Conservation (phyloP, 768 basidiomycete genomes). For the Kwoniella dendrophila region DNA sequence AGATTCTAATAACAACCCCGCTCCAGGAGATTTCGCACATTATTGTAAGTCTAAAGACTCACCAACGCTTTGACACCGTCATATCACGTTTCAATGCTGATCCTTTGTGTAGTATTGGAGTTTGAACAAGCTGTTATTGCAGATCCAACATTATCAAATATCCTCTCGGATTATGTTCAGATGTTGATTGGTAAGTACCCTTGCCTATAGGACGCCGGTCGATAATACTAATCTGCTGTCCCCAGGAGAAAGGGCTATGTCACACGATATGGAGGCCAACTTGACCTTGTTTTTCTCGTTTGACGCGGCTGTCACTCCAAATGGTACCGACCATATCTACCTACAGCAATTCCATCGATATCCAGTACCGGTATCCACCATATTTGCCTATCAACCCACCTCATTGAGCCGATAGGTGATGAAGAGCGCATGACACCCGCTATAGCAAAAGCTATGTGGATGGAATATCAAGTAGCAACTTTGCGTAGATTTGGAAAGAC, state of each 20-base stretch:
- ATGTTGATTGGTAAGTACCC: not conserved
- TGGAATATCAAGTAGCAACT: not conserved
- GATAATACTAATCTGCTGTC: not conserved
- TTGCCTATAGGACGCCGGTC: not conserved
- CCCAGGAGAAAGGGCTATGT: not conserved
- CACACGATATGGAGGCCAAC: too few relatives aligned
- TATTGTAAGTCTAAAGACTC: not conserved
- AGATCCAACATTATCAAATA: not conserved
- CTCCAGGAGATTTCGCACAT: not conserved
- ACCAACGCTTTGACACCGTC: not conserved
- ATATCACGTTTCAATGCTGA: not conserved
- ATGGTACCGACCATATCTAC: too few relatives aligned
- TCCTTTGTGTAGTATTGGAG: not conserved
- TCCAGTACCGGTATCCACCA: too few relatives aligned
- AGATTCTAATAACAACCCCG: not conserved
- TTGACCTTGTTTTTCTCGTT: too few relatives aligned
- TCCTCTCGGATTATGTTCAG: not conserved
- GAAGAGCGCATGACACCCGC: not conserved
- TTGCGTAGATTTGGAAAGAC: not conserved
- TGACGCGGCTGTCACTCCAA: too few relatives aligned
- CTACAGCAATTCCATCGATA: too few relatives aligned
- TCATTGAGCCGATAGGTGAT: too few relatives aligned
- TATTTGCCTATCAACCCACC: too few relatives aligned
- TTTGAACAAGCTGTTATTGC: not conserved
- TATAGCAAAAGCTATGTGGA: not conserved